Base-by-base conservation (phyloP, 805 yeast species). In the Kuraishia ogatae region DNA sequence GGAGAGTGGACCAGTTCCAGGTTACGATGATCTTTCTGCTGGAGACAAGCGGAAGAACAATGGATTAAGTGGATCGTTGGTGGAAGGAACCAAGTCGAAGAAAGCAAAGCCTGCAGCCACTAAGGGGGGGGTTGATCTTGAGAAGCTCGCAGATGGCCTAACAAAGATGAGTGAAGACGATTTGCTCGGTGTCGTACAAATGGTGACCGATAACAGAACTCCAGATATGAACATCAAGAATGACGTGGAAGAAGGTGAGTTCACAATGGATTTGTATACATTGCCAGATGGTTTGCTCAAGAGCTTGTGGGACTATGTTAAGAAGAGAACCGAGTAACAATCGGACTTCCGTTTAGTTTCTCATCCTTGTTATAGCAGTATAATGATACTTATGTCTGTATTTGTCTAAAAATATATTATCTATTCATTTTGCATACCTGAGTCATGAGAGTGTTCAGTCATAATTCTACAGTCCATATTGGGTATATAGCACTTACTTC, bases 241-340 rank as follows among this genome's bases (percentile, higher is more conserved):
- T 69, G 96, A 93, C 65, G 91, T 89, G 53, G 98, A 93, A 59
- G 93, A 89, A 64, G 99, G 99, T 54, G 98, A 94, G 74, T 93
- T 94, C 70, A 90, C 96, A 54, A 89, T 93, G 89, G 99, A 93
- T 72, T 79, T 93, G 62, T 92, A 83, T 71, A 92, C 97, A 26
- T 76, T 93, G 61, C 98, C 98, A 21, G 97, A 93, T 67, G 83
- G 87, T 48, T 75, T 94, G 67, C 79, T 94, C 67, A 90, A 89
- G 75, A 88, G 96, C 77, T 78, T 93, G 71, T 91, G 96, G 96
- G 98, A 93, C 60, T 92, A 87, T 68, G 96, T 93, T 48, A 85
- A 85, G 71, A 89, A 86, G 71, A 85, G 89, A 55, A 63, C 63
- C 22, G 70, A 67, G 54, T 53, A 53, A 39, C 20, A 23, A 46